These are phyloP conservation scores for Alternaria incomplexa DNA, from an alignment of 2,329 filamentous ascomycete species.

Conservation along the genomic window DNA sequence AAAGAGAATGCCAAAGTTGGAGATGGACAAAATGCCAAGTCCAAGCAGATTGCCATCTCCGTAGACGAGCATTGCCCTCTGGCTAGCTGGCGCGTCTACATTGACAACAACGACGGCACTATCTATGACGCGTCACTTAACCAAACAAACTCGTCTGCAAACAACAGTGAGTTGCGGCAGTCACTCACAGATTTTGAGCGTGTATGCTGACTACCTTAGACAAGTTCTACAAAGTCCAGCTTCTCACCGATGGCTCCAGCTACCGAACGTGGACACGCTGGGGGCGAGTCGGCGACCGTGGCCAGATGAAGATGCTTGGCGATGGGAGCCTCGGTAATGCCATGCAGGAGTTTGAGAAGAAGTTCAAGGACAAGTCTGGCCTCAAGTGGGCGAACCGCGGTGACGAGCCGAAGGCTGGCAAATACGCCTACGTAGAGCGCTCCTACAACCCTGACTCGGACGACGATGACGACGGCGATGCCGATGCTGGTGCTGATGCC, in stretches of 20 bases:
- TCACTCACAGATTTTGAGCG: not conserved
- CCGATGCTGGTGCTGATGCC: constrained; percentile 1
- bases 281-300: constrained; percentile 72
- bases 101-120: constrained; percentile 67
- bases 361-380: constrained; percentile 65
- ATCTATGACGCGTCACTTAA: constrained; percentile 83
- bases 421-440: constrained; percentile 82
- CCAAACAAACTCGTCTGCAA: constrained; percentile 72
- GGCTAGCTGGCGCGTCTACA: constrained; percentile 61
- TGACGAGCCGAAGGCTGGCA: constrained; percentile 63
- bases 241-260: constrained; percentile 14
- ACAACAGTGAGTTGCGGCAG: constrained; percentile 60
- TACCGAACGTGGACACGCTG: constrained; percentile 77
- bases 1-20: constrained; percentile 45
- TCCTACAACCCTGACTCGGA: constrained; percentile 74
- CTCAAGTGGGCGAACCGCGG: constrained; percentile 58
- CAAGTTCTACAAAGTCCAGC: constrained; percentile 79
- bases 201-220: constrained; percentile 44
- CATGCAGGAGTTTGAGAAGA: constrained; percentile 56
- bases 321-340: constrained; percentile 49
- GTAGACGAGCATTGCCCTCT: constrained; percentile 55
- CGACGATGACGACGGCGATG: constrained; percentile 41
- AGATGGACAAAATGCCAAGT: constrained; percentile 55
- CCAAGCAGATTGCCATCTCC: constrained; percentile 51
- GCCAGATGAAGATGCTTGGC: constrained; percentile 53